Conservation (phyloP, 202 grass and related monocot genomes). For the Digitaria exilis region DNA sequence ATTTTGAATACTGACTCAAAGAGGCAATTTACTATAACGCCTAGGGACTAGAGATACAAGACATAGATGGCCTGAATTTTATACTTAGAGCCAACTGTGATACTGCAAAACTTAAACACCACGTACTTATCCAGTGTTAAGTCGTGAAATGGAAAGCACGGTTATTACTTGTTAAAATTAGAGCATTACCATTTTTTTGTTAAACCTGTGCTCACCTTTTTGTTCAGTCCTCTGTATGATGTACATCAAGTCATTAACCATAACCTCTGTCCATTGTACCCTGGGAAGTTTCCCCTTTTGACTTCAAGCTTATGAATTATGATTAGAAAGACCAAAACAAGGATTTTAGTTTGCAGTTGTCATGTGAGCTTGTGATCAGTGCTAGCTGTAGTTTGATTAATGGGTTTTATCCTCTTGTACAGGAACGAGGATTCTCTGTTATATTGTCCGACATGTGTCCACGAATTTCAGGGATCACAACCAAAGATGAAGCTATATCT, state of each 20-base stretch:
- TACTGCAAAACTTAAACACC: neutral
- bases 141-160: neutral
- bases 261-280: neutral
- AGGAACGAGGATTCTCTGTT: conserved; percentile 84
- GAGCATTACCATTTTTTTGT: neutral
- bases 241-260: neutral
- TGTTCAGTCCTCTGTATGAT: neutral
- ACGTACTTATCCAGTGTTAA: neutral
- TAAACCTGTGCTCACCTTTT: neutral
- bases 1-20: neutral
- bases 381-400: conserved; percentile 1
- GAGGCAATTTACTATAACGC: neutral
- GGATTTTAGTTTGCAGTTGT: neutral
- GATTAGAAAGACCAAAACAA: neutral
- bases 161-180: neutral
- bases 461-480: conserved; percentile 82
- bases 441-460: conserved; percentile 96
- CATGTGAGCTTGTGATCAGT: neutral
- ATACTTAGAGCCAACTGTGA: neutral
- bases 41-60: neutral
- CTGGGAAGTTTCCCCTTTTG: neutral
- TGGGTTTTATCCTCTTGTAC: conserved; percentile 20
- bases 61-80: neutral
- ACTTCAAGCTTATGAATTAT: neutral
- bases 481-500: conserved; percentile 85